These are phyloP conservation scores for Hyaloperonospora arabidopsidis DNA, from an alignment of 352 stramenopile species.

Conservation along the genomic window DNA sequence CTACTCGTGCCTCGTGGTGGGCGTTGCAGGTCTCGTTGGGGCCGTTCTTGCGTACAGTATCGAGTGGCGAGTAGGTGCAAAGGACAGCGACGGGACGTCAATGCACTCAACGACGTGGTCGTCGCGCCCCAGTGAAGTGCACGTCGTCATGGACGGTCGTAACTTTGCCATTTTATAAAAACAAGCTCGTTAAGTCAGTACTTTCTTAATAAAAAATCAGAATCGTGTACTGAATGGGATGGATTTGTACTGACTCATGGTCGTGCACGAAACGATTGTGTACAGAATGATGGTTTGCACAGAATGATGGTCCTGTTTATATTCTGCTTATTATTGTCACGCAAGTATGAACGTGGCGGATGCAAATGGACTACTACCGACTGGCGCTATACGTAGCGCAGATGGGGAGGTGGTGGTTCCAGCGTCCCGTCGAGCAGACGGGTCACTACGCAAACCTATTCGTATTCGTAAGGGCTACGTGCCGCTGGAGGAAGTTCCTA, in stretches of 20 bases:
- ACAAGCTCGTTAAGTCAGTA: too few species aligned
- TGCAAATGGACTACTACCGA: conserved; percentile 25
- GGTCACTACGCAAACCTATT: conserved; percentile 68
- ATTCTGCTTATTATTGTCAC: too few species aligned
- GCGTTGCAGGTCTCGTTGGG: conserved; percentile 14
- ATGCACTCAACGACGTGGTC: conserved; percentile 3
- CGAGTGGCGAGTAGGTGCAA: conserved; percentile 5
- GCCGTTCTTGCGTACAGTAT: conserved; percentile 12
- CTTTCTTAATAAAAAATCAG: too few species aligned
- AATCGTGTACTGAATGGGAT: too few species aligned
- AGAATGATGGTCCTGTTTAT: too few species aligned
- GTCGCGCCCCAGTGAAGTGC: conserved; percentile 12
- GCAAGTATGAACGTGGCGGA: too few species aligned
- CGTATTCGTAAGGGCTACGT: conserved; percentile 76
- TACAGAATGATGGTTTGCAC: too few species aligned
- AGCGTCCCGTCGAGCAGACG: conserved; percentile 52
- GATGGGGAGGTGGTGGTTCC: conserved; percentile 64
- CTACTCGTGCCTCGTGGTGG: conserved; percentile 31
- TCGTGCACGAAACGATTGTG: too few species aligned
- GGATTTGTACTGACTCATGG: too few species aligned
- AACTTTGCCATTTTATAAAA: conserved; percentile 21
- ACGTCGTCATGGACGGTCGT: conserved; percentile 16
- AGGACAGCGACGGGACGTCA: neutral
- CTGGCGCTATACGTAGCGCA: conserved; percentile 52
- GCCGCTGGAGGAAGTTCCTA: conserved; percentile 72